Percentiles rank a stretch among this genome's conserved stretches.
These are phyloP conservation scores for Staphylotrichum longicolle DNA, from an alignment of 495 filamentous ascomycete species.

Conservation along the genomic window DNA sequence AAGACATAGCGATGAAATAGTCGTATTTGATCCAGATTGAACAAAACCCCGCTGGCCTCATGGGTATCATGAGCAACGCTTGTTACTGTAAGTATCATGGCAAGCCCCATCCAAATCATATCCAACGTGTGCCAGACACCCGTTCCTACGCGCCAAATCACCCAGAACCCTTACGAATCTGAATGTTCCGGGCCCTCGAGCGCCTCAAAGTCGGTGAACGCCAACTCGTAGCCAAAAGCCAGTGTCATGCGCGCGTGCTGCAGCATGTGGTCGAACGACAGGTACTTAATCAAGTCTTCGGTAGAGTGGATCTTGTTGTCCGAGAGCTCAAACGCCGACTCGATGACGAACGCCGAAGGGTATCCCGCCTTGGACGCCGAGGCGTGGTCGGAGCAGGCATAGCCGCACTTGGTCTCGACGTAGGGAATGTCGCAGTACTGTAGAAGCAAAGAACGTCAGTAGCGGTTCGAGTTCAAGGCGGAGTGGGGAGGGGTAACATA, in stretches of 20 bases:
- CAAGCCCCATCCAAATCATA: too few relatives aligned
- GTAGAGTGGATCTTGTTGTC: constrained; percentile 89
- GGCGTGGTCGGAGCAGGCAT: constrained; percentile 96
- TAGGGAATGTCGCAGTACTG: constrained; percentile 89
- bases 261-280: constrained; percentile 96
- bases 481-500: constrained; percentile 30
- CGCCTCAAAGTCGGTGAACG: constrained; percentile 57
- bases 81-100: too few relatives aligned
- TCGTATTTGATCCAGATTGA: too few relatives aligned
- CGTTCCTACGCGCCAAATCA: too few relatives aligned
- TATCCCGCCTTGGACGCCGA: constrained; percentile 96
- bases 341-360: constrained; percentile 92
- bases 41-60: too few relatives aligned
- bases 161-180: neutral
- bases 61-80: too few relatives aligned
- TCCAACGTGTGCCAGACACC: too few relatives aligned
- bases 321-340: constrained; percentile 79
- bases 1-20: too few relatives aligned
- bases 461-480: neutral
- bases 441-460: neutral
- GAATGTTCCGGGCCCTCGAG: constrained; percentile 26
- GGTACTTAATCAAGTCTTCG: constrained; percentile 80
- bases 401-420: constrained; percentile 90
- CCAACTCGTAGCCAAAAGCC: constrained; percentile 85
- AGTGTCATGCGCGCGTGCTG: constrained; percentile 93